A percentile compares a stretch with the other conserved stretches of the same genome.
These are phyloP conservation scores for Candida ficus DNA, from an alignment of 805 yeast species.

Conservation along the genomic window DNA sequence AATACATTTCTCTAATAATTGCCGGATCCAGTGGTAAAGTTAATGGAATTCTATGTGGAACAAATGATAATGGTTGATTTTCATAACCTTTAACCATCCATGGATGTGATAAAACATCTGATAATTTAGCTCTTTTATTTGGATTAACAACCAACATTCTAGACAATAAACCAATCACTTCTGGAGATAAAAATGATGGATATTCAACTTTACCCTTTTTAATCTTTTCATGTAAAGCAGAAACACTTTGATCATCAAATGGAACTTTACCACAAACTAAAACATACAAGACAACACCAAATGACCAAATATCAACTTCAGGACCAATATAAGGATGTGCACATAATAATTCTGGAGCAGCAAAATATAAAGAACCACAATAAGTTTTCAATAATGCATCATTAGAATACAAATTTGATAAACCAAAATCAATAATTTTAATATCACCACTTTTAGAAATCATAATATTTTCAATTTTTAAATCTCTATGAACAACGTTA, in stretches of 20 bases:
- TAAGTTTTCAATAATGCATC: constrained; percentile 77
- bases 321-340: constrained; percentile 95
- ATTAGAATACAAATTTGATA: constrained; percentile 78
- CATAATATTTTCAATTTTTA: constrained; percentile 94
- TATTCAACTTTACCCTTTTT: constrained; percentile 90
- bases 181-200: constrained; percentile 74
- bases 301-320: constrained; percentile 97
- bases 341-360: constrained; percentile 93
- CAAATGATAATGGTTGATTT: constrained; percentile 57
- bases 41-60: constrained; percentile 78
- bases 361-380: constrained; percentile 96
- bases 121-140: constrained; percentile 65
- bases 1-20: constrained; percentile 70
- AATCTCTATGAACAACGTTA: constrained; percentile 93
- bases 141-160: constrained; percentile 94
- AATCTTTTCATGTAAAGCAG: constrained; percentile 88
- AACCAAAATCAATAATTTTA: constrained; percentile 93
- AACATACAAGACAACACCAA: constrained; percentile 93
- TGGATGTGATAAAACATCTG: constrained; percentile 80
- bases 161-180: constrained; percentile 73
- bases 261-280: constrained; percentile 98
- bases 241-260: constrained; percentile 91
- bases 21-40: constrained; percentile 58
- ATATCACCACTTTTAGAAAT: constrained; percentile 91
- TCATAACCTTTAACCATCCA: constrained; percentile 94